These are phyloP conservation scores for Discostella stelligeroides DNA, from an alignment of 108 stramenopile species.

Conservation along the genomic window DNA sequence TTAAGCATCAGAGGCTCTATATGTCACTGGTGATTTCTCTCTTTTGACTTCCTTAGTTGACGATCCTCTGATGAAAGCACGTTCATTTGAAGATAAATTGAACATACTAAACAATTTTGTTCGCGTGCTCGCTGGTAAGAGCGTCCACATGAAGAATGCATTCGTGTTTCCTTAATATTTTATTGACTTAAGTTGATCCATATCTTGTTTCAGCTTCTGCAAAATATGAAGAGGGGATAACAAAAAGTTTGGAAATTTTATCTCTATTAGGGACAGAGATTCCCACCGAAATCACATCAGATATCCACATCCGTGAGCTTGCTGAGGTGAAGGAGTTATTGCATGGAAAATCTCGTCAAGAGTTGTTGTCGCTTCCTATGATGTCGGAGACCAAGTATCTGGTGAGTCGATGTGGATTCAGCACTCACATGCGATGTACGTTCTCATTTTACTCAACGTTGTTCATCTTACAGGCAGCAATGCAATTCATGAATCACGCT, in stretches of 20 bases:
- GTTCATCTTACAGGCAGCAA: conserved; percentile 36
- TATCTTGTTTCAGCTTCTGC: conserved; percentile 1
- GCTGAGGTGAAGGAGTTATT: conserved; percentile 20
- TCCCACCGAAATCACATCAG: conserved; percentile 22
- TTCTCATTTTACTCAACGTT: background rate
- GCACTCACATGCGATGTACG: background rate
- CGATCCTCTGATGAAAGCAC: conserved; percentile 22
- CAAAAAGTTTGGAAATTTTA: conserved; percentile 35
- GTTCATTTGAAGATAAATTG: conserved; percentile 40
- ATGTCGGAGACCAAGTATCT: conserved; percentile 33
- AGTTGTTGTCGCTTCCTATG: conserved; percentile 29
- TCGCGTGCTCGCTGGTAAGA: conserved; percentile 19
- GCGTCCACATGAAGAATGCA: background rate
- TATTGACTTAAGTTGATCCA: background rate
- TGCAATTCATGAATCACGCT: conserved; percentile 50
- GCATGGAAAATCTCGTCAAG: conserved; percentile 16
- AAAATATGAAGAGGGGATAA: conserved; percentile 30
- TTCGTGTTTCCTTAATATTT: background rate
- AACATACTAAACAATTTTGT: conserved; percentile 41
- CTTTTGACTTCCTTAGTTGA: conserved; percentile 13
- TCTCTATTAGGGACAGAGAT: conserved; percentile 33
- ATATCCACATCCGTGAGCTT: conserved; percentile 11
- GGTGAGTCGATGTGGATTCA: background rate
- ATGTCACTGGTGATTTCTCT: conserved; percentile 39
- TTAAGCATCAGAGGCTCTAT: conserved; percentile 48